Evolutionary conservation across 164 flowering plant genomes (phyloP).

Genomic region (Pachysandra terminalis): DNA sequence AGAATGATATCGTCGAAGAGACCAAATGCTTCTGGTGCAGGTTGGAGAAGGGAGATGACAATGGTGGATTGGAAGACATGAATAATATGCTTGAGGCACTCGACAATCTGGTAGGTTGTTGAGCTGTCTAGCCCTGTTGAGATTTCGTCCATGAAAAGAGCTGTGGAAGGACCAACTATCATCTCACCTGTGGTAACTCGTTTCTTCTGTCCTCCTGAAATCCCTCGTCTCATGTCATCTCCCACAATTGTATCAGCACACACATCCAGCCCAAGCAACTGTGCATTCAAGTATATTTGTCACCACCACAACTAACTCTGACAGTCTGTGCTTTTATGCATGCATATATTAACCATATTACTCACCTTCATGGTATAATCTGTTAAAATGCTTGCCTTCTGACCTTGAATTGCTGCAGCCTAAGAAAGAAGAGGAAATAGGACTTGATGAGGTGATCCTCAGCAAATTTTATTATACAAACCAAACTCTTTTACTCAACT

Average conservation of each 20-base stretch:
- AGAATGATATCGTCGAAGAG: conserved; percentile 48
- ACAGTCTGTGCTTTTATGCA: background rate
- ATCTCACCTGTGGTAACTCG: conserved; percentile 42
- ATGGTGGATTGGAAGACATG: conserved; percentile 30
- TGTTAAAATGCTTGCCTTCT: conserved; percentile 22
- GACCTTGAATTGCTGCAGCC: conserved; percentile 30
- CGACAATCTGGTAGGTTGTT: conserved; percentile 38
- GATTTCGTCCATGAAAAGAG: conserved; percentile 39
- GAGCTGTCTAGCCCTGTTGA: conserved; percentile 46
- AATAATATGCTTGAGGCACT: conserved; percentile 27
- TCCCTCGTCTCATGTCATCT: conserved; percentile 34
- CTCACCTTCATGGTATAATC: conserved; percentile 29
- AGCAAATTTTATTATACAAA: background rate
- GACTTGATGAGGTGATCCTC: background rate
- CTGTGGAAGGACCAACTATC: conserved; percentile 36
- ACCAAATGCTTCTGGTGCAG: conserved; percentile 46
- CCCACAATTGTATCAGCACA: conserved; percentile 38
- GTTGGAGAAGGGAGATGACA: conserved; percentile 46
- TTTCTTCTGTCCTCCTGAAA: conserved; percentile 42
- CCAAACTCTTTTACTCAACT: background rate
- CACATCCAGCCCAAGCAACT: conserved; percentile 35
- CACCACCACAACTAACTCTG: conserved; percentile 11
- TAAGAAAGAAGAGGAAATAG: background rate
- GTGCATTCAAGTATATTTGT: conserved; percentile 3
- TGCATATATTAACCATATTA: background rate